Percentiles rank a stretch among this genome's conserved stretches.
Evolutionary conservation across 768 basidiomycete genomes (phyloP).

Genomic region (Rhodotorula kratochvilovae): DNA sequence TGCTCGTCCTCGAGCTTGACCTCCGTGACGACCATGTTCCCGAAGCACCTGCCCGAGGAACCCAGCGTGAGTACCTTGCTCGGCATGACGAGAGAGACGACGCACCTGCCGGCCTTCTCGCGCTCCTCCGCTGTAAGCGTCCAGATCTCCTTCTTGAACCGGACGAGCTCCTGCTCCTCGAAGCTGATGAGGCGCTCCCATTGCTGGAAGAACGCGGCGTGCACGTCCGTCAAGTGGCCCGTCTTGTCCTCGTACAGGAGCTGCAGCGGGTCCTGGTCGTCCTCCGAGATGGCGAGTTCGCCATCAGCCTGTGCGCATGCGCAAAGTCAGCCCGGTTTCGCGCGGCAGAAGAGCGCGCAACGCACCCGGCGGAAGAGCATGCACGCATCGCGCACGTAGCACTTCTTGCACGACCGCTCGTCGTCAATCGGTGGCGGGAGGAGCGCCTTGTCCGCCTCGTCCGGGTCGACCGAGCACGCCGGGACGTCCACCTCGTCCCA

Average conservation of each 20-base stretch:
- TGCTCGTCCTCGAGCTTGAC: neutral
- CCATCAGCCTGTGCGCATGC: constrained; percentile 60
- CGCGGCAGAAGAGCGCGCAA: neutral
- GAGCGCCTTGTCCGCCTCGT: constrained; percentile 52
- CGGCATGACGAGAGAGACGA: neutral
- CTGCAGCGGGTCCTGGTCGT: constrained; percentile 49
- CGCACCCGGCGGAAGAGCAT: constrained; percentile 88
- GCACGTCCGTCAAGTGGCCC: constrained; percentile 64
- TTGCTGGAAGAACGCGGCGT: constrained; percentile 73
- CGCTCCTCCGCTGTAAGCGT: constrained; percentile 75
- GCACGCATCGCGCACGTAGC: constrained; percentile 78
- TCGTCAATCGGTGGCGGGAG: constrained; percentile 85
- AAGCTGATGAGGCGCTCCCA: constrained; percentile 82
- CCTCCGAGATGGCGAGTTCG: constrained; percentile 56
- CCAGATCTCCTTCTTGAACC: constrained; percentile 90
- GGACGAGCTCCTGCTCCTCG: constrained; percentile 79
- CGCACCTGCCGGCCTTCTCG: constrained; percentile 65
- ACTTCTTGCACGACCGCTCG: constrained; percentile 68
- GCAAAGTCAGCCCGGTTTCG: neutral
- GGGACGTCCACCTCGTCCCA: neutral
- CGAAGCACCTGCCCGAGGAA: constrained; percentile 57
- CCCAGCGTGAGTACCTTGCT: neutral
- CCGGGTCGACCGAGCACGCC: neutral
- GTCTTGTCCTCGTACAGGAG: constrained; percentile 74
- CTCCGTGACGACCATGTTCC: constrained; percentile 63